Base-by-base conservation (phyloP, 208 protist genomes). In the Acanthamoeba sp. region DNA sequence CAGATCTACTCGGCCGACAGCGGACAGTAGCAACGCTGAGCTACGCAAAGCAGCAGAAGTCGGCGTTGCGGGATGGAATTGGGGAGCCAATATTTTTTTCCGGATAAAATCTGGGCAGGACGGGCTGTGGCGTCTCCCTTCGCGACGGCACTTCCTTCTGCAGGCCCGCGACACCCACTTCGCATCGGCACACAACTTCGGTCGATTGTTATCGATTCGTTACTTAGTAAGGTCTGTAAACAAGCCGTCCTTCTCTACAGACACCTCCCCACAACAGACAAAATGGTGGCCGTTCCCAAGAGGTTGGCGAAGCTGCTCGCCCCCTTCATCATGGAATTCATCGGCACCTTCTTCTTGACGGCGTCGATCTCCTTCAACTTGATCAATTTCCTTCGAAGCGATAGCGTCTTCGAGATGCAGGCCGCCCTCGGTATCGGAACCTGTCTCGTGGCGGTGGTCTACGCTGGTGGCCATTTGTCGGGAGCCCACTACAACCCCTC, bases 271-370 rank as follows among this genome's bases (percentile, higher is more conserved):
- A 4, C 36, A 5, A 24, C n/a, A 45, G 4, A 38, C 1, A 85
- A 59, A 85, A 85, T 85, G 76, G 76, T 82, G 69, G 69, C 69
- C 73, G 29, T 85, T 38, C 27, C 76, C 16, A 85, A 85, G n/a
- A 85, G 40, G 42, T 9, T 59, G 42, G 76, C 76, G 45, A 85
- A 85, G 42, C 45, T 85, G 76, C 42, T 91, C 55, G 32, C 55
- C 18, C 84, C 84, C 27, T 91, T 73, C 59, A 91, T 91, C 2
- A 91, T 91, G 59, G 84, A 91, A 48, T 91, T 91, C 84, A 91
- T 91, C 84, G 84, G 84, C 84, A 91, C 84, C 22, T 91, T 91
- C 84, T 91, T 91, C 59, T 22, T 91, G 36, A 71, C 59, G 29
- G n/a, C 59, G 32, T 91, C 84, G 27, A 91, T 91, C 32, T 48